Percentiles rank a stretch among this genome's conserved stretches.
These are phyloP conservation scores for Moelleriella libera DNA, from an alignment of 2,329 filamentous ascomycete genomes.

Conservation along the genomic window DNA sequence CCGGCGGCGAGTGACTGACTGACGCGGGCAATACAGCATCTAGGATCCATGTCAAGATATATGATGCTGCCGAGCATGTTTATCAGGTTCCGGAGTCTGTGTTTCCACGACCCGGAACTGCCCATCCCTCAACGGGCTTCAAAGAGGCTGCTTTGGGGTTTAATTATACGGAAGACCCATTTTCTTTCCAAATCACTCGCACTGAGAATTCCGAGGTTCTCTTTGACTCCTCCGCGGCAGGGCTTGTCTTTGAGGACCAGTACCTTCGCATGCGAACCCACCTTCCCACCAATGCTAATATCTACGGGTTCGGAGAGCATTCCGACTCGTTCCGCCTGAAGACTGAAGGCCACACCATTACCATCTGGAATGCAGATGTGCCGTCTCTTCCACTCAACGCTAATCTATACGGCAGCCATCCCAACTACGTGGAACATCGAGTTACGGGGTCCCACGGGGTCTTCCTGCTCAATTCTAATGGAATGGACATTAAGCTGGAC, in stretches of 20 bases:
- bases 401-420: constrained; percentile 62
- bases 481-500: constrained; percentile 66
- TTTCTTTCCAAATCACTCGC: constrained; percentile 44
- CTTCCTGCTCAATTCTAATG: constrained; percentile 58
- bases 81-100: constrained; percentile 58
- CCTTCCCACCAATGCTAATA: constrained; percentile 49
- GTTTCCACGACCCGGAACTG: constrained; percentile 40
- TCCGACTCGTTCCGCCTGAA: constrained; percentile 52
- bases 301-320: constrained; percentile 67
- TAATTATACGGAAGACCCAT: constrained; percentile 29
- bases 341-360: constrained; percentile 53
- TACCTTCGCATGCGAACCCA: constrained; percentile 56
- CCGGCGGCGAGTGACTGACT: neutral
- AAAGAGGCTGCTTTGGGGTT: constrained; percentile 27
- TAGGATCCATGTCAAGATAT: constrained; percentile 59
- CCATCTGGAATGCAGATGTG: constrained; percentile 55
- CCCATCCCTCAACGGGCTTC: neutral
- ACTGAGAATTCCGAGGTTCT: constrained; percentile 26
- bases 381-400: constrained; percentile 43
- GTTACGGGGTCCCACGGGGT: constrained; percentile 45
- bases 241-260: constrained; percentile 58
- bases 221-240: constrained; percentile 51
- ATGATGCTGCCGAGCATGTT: constrained; percentile 47
- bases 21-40: constrained; percentile 11
- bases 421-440: constrained; percentile 63